These are phyloP conservation scores for Teratosphaeria gauchensis DNA, from an alignment of 2,329 filamentous ascomycete genomes.

Conservation along the genomic window DNA sequence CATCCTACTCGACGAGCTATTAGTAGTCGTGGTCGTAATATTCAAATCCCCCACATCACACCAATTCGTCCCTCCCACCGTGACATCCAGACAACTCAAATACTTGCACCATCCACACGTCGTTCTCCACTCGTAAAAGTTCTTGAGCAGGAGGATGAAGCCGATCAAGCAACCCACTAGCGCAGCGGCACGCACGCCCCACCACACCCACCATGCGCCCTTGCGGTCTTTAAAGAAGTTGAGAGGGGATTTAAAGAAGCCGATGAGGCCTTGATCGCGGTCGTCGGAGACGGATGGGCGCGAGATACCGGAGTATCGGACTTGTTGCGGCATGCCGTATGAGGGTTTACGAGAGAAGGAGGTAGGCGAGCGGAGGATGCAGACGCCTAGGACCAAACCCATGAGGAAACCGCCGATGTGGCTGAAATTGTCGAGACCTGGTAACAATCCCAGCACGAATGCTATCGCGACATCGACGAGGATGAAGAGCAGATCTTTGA, in stretches of 20 bases:
- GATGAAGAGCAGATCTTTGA: constrained; percentile 81
- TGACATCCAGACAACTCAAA: constrained; percentile 72
- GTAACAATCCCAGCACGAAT: constrained; percentile 83
- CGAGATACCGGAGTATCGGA: constrained; percentile 12
- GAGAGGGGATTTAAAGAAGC: constrained; percentile 41
- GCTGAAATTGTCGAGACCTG: constrained; percentile 91
- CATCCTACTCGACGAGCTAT: background rate
- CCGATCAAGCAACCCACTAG: constrained; percentile 72
- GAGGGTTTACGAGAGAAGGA: constrained; percentile 28
- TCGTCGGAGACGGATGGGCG: constrained; percentile 5
- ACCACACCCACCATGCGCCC: constrained; percentile 95
- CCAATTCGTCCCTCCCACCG: constrained; percentile 43
- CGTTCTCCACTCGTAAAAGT: constrained; percentile 74
- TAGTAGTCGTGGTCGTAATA: constrained; percentile 18
- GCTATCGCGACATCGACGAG: constrained; percentile 76
- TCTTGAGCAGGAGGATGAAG: constrained; percentile 78
- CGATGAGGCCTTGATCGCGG: constrained; percentile 24
- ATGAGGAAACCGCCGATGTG: constrained; percentile 95
- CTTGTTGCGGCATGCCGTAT: background rate
- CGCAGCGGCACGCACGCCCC: constrained; percentile 70
- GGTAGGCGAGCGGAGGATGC: constrained; percentile 79
- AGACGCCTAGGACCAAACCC: constrained; percentile 79
- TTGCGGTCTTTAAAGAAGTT: constrained; percentile 90
- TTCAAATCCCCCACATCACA: constrained; percentile 44
- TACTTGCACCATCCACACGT: constrained; percentile 92